Percentiles rank a stretch among this genome's conserved stretches.
Conservation (phyloP, 176 grass and related monocot species). For the Triticum turgidum region DNA sequence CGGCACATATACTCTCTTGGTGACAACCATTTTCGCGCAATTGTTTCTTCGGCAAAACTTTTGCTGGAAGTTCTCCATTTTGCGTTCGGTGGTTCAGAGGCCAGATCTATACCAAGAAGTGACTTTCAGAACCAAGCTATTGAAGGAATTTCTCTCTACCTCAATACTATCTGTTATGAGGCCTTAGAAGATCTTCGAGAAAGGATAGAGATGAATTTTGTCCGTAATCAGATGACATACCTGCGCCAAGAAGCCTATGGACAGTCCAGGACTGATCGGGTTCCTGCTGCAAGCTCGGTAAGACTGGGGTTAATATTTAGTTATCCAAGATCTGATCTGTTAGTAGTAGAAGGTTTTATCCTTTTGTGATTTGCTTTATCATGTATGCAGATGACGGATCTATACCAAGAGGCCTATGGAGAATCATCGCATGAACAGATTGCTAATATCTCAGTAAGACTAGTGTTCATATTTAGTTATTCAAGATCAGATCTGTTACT, state of each 20-base stretch:
- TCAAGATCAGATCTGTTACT: too few relatives aligned
- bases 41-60: background rate
- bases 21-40: background rate
- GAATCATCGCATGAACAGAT: too few relatives aligned
- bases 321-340: too few relatives aligned
- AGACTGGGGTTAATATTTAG: too few relatives aligned
- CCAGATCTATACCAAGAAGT: background rate
- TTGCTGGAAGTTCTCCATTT: background rate
- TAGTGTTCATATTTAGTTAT: too few relatives aligned
- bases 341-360: too few relatives aligned
- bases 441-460: constrained; percentile 16
- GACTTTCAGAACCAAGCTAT: constrained; percentile 5
- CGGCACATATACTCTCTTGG: background rate
- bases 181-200: constrained; percentile 5
- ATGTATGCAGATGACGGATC: too few relatives aligned
- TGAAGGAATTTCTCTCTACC: constrained; percentile 20
- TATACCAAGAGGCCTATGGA: too few relatives aligned
- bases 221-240: background rate
- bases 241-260: too few relatives aligned
- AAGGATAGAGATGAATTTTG: background rate
- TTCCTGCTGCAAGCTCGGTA: too few relatives aligned
- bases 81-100: background rate
- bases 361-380: too few relatives aligned
- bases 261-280: too few relatives aligned
- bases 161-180: constrained; percentile 23